phyloP scores from a whole-genome alignment of 257 asterid genomes.

The Solanum acaule region DNA sequence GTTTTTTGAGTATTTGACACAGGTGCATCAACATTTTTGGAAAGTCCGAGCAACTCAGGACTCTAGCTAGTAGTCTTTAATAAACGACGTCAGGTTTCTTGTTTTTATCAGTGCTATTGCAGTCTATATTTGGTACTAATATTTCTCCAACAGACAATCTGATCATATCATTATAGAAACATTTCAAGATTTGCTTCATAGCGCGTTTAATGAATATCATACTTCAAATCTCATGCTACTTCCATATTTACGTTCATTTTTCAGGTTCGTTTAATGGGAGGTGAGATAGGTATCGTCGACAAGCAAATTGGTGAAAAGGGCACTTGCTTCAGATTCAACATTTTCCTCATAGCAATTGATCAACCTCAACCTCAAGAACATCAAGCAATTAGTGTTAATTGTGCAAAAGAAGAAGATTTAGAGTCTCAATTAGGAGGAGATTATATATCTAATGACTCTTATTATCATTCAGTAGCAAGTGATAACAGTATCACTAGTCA shows the following conservation, averaged over 20 bases:
- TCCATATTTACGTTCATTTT: neutral
- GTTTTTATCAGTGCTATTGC: no score
- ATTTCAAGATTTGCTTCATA: neutral
- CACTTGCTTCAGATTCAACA: conserved; percentile 47
- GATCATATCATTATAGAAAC: neutral
- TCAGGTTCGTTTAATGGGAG: conserved; percentile 73
- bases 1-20: no score
- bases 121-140: no score
- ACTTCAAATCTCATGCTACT: neutral
- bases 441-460: neutral
- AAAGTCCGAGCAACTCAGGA: no score
- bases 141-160: neutral
- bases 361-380: neutral
- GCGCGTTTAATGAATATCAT: neutral
- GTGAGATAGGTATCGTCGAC: conserved; percentile 54
- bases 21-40: no score
- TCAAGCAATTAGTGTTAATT: neutral
- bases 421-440: conserved; percentile 6
- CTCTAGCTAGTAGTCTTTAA: no score
- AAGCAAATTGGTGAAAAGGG: conserved; percentile 50
- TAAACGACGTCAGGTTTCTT: no score
- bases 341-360: conserved; percentile 10
- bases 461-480: conserved; percentile 6
- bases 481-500: neutral
- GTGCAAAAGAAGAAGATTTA: conserved; percentile 8